These are phyloP conservation scores for Thielaviopsis populi DNA, from an alignment of 2,329 filamentous ascomycete species.

Conservation along the genomic window DNA sequence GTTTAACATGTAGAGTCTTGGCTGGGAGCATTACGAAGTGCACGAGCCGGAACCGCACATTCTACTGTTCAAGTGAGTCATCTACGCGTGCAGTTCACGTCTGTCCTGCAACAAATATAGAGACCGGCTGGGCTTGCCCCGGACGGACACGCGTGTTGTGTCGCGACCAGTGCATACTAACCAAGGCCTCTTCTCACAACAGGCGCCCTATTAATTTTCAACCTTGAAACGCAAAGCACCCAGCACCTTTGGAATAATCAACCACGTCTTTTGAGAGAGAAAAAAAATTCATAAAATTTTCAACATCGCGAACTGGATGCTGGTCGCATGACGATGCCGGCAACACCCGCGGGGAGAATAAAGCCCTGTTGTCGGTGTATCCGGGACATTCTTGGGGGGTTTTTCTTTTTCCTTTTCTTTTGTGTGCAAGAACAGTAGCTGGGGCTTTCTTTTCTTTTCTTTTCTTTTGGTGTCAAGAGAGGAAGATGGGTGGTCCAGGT, in stretches of 20 bases:
- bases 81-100: background rate
- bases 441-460: background rate
- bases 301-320: background rate
- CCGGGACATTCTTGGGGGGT: background rate
- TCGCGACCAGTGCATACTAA: conserved; percentile 1
- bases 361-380: no score
- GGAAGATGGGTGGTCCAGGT: background rate
- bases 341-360: background rate
- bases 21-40: conserved; percentile 98
- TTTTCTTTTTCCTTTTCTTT: background rate
- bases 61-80: conserved; percentile 84
- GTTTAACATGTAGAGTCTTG: conserved; percentile 56
- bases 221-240: conserved; percentile 5
- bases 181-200: conserved; percentile 13
- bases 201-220: conserved; percentile 70
- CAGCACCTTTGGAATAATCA: conserved; percentile 4
- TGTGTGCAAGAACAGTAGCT: background rate
- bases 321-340: background rate
- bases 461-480: background rate
- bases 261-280: background rate
- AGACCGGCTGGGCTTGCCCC: background rate
- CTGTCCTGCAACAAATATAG: background rate
- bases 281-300: conserved; percentile 9
- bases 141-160: background rate
- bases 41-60: conserved; percentile 98